Base-by-base conservation (phyloP, 176 grass and related monocot species). In the Puccinellia tenuiflora region DNA sequence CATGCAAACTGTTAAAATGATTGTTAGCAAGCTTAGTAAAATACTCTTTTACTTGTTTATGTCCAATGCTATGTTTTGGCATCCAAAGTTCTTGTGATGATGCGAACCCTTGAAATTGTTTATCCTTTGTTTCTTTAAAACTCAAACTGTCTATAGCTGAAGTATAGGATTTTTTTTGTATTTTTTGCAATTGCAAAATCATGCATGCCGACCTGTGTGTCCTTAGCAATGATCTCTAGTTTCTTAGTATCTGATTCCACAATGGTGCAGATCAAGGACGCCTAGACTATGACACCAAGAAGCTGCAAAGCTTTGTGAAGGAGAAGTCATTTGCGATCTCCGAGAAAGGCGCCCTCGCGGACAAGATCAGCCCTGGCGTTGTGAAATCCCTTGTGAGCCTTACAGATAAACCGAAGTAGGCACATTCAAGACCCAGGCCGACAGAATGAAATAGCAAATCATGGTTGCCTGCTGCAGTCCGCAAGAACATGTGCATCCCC, bases 301-400 rank as follows among this genome's bases (percentile, higher is more conserved):
- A 92, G 81, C 75, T 98, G 35, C 95, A 94, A 52, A 95, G 92
- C 62, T 91, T 90, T 24, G 80, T 93, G 24, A 98, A 98, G 80
- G 91, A 98, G 79, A 91, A 93, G 82, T 91, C 96, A 18, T 88
- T 93, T 65, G 28, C 90, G 79, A 91, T 98, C 16, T 94, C 92
- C 0, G 91, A 95, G 85, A 98, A 90, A 85, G 96, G 96, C 18
- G 92, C 90, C 26, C 91, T 93, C 52, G 92, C 90, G 15, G 92
- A 90, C 43, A 93, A 48, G 69, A 76, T 98, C 2, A 89, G 85
- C 75, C 76, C 80, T 65, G 87, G 86, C 7, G 85, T 94, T 42
- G 86, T 98, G 52, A 89, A 86, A 76, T 95, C 92, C 74, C 76
- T 98, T 0, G 89, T 98, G 28, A 85, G 79, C 46, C 85, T 98